phyloP scores from a whole-genome alignment of 2,329 filamentous ascomycete genomes.

The Didymella pomorum region DNA sequence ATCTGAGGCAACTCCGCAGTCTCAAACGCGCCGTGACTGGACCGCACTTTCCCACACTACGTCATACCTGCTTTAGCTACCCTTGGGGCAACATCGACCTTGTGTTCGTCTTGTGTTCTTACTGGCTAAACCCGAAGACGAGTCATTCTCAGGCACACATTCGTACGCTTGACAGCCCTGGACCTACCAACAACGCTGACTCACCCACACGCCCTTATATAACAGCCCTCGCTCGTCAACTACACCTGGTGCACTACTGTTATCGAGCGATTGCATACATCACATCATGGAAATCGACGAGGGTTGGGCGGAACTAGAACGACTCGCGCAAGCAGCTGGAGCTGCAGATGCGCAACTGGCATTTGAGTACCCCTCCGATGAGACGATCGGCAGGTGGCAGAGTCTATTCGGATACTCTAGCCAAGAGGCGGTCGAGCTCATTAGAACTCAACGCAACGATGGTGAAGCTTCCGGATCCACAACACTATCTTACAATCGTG shows the following conservation, averaged over 20 bases:
- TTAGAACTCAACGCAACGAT: constrained; percentile 46
- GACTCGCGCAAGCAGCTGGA: constrained; percentile 25
- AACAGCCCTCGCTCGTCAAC: neutral
- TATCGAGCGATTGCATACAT: neutral
- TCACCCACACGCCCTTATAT: neutral
- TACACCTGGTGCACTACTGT: no score
- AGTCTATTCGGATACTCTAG: constrained; percentile 44
- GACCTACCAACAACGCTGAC: neutral
- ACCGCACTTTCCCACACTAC: neutral
- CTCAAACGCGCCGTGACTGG: neutral
- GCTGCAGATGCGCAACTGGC: constrained; percentile 25
- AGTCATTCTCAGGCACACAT: neutral
- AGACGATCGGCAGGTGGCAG: constrained; percentile 47
- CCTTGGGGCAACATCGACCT: neutral
- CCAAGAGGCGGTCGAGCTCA: constrained; percentile 43
- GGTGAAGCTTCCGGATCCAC: no score
- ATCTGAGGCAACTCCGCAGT: neutral
- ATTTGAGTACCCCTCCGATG: constrained; percentile 25
- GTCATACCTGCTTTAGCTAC: constrained; percentile 2
- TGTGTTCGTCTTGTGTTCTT: neutral
- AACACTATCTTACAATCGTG: no score
- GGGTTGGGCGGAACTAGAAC: constrained; percentile 28
- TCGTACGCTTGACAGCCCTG: neutral
- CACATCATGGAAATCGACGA: neutral
- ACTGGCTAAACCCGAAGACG: neutral